phyloP scores from a whole-genome alignment of 2,329 filamentous ascomycete genomes.

The Mycocentrospora acerina region DNA sequence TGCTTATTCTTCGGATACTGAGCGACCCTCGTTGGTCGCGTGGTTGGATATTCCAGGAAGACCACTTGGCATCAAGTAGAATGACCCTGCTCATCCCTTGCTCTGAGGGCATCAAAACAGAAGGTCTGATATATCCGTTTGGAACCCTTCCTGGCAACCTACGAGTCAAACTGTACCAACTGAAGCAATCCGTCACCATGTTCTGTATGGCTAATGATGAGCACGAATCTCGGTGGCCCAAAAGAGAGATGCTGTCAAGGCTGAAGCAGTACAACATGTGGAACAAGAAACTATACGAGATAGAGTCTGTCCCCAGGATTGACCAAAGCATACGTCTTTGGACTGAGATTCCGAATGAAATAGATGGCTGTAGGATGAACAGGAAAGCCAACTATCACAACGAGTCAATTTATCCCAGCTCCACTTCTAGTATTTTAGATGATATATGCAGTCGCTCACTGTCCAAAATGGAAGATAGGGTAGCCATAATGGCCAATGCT shows the following conservation, averaged over 20 bases:
- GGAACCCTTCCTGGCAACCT: slow-evolving; percentile 14
- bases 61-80: slow-evolving; percentile 13
- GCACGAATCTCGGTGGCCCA: slow-evolving; percentile 2
- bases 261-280: slow-evolving; percentile 24
- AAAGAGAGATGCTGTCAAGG: slow-evolving; percentile 14
- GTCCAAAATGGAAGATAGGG: slow-evolving; percentile 12
- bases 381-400: not conserved
- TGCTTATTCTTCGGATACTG: slow-evolving; percentile 14
- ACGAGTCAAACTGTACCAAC: slow-evolving; percentile 8
- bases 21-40: slow-evolving; percentile 20
- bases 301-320: not conserved
- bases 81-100: slow-evolving; percentile 21
- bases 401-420: slow-evolving; percentile 8
- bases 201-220: slow-evolving; percentile 15
- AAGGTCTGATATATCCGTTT: slow-evolving; percentile 1
- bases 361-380: not conserved
- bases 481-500: slow-evolving; percentile 21
- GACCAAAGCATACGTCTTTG: not conserved
- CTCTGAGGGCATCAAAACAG: not conserved
- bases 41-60: slow-evolving; percentile 28
- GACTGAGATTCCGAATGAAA: not conserved
- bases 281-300: slow-evolving; percentile 6
- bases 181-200: slow-evolving; percentile 16
- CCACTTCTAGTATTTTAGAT: slow-evolving; percentile 15
- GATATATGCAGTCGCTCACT: slow-evolving; percentile 15